phyloP scores from a whole-genome alignment of 179 eudicot genomes.

The Spinacia oleracea region DNA sequence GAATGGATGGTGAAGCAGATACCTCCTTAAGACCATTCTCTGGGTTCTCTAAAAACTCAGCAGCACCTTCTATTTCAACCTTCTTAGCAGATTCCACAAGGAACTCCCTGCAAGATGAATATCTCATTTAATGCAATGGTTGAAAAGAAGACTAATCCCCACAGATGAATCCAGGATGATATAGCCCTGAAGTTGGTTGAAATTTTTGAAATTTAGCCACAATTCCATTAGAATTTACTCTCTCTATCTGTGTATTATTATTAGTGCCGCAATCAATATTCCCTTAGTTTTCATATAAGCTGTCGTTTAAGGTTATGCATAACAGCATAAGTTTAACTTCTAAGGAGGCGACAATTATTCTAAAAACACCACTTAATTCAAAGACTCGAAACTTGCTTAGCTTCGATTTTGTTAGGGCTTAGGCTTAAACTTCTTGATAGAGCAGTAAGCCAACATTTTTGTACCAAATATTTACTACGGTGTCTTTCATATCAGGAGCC shows the following conservation, averaged over 20 bases:
- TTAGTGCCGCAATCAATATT: no score
- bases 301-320: no score
- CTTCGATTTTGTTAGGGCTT: no score
- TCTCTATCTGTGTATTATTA: background rate
- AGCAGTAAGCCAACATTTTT: no score
- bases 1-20: background rate
- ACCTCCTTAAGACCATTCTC: constrained; percentile 82
- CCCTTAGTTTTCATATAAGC: no score
- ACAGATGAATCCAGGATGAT: background rate
- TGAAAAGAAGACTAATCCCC: background rate
- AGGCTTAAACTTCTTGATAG: no score
- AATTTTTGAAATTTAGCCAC: background rate
- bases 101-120: constrained; percentile 56
- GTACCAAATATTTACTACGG: no score
- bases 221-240: background rate
- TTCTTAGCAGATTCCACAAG: constrained; percentile 72
- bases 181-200: background rate
- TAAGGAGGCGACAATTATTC: no score
- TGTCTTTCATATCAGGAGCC: no score
- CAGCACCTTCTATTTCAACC: constrained; percentile 85
- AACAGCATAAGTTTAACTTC: no score
- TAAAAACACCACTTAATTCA: no score
- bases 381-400: no score
- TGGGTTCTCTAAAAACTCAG: constrained; percentile 79
- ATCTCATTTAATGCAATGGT: background rate